Conservation (phyloP, 257 asterid species). For the Linderniella brevidens region DNA sequence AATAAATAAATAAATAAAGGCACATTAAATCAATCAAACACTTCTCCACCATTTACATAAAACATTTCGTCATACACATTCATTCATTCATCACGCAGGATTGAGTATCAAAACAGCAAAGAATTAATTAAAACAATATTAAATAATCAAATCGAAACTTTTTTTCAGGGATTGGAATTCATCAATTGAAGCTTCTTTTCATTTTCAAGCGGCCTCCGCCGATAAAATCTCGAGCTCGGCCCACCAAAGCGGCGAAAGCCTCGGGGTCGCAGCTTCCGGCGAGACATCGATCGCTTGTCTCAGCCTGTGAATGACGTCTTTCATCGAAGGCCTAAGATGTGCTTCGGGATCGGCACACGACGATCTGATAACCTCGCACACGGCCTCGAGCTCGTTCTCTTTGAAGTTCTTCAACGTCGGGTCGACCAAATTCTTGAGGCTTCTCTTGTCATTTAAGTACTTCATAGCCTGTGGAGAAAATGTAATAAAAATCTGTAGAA, state of each 20-base stretch:
- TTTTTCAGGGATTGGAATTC: no score
- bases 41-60: no score
- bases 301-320: conserved; percentile 33
- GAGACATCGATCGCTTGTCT: conserved; percentile 39
- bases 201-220: conserved; percentile 52
- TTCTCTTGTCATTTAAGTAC: conserved; percentile 29
- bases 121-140: no score
- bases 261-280: conserved; percentile 71
- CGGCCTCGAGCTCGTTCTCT: conserved; percentile 34
- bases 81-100: no score
- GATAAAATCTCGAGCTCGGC: conserved; percentile 95
- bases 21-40: no score
- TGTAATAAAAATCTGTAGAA: no score
- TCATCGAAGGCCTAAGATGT: conserved; percentile 53
- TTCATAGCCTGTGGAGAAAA: conserved; percentile 26
- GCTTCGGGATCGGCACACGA: conserved; percentile 44
- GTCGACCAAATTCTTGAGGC: conserved; percentile 28
- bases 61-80: no score
- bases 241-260: conserved; percentile 98
- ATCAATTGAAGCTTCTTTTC: background rate
- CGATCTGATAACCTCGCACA: conserved; percentile 58
- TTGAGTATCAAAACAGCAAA: no score
- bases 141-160: no score
- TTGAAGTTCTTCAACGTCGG: conserved; percentile 50
- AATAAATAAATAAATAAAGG: no score